These are phyloP conservation scores for Pezicula radicicola DNA, from an alignment of 2,329 filamentous ascomycete genomes.

Conservation along the genomic window DNA sequence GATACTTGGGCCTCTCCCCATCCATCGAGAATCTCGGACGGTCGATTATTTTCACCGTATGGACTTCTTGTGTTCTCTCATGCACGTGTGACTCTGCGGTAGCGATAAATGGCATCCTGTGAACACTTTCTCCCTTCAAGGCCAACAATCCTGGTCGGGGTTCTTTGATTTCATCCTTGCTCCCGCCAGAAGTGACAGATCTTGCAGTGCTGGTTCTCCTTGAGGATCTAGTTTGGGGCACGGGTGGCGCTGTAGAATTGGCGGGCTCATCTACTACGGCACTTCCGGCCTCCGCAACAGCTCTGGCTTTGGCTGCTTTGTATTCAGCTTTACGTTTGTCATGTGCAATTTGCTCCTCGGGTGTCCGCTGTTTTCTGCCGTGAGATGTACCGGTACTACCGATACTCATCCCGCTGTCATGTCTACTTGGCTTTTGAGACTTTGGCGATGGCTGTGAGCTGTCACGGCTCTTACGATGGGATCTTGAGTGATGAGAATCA, in stretches of 20 bases:
- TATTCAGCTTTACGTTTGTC: constrained; percentile 7
- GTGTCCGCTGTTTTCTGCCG: constrained; percentile 2
- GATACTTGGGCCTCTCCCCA: constrained; percentile 11
- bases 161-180: not conserved
- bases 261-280: not conserved
- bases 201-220: not conserved
- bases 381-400: constrained; percentile 2
- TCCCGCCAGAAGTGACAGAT: not conserved
- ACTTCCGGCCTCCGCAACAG: not conserved
- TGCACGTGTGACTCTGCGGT: not conserved
- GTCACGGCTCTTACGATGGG: constrained; percentile 4
- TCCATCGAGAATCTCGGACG: constrained; percentile 11
- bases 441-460: not conserved
- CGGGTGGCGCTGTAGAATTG: not conserved
- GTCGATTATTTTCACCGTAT: not conserved
- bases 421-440: constrained; percentile 4
- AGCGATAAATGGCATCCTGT: not conserved
- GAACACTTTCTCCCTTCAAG: not conserved
- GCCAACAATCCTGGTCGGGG: not conserved
- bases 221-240: not conserved
- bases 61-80: not conserved
- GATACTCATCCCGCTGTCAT: constrained; percentile 7
- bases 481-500: not conserved
- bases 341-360: constrained; percentile 10
- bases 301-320: constrained; percentile 1